These are phyloP conservation scores for Aegle marmelos DNA, from an alignment of 345 rosid genomes.

Conservation along the genomic window DNA sequence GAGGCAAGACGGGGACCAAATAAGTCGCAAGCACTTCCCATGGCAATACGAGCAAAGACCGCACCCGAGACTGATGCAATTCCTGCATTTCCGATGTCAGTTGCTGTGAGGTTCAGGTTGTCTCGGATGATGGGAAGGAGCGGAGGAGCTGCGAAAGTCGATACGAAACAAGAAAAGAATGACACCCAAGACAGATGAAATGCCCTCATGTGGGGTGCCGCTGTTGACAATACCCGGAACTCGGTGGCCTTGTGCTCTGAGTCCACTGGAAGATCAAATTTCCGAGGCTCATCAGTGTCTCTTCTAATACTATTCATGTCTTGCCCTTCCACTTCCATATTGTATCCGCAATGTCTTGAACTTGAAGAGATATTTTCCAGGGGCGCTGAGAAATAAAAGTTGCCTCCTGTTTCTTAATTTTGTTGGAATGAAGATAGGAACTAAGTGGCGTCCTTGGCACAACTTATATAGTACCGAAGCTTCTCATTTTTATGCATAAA, in stretches of 20 bases:
- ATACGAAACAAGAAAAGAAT: constrained; percentile 79
- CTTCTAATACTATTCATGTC: background rate
- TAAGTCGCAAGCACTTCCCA: constrained; percentile 84
- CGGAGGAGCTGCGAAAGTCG: constrained; percentile 88
- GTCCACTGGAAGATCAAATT: constrained; percentile 75
- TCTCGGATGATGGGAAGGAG: constrained; percentile 85
- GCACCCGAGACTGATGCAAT: constrained; percentile 91
- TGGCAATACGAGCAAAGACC: constrained; percentile 71
- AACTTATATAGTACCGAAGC: background rate
- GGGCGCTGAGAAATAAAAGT: background rate
- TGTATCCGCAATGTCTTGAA: background rate
- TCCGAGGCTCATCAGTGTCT: constrained; percentile 19
- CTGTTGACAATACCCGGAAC: constrained; percentile 61
- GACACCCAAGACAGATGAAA: constrained; percentile 89
- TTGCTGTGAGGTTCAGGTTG: constrained; percentile 75
- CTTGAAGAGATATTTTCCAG: background rate
- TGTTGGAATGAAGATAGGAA: background rate
- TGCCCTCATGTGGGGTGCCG: constrained; percentile 84
- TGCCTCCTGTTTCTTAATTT: background rate
- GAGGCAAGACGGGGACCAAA: constrained; percentile 93
- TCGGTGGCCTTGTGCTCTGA: constrained; percentile 74
- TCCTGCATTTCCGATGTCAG: constrained; percentile 87
- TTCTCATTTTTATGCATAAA: background rate
- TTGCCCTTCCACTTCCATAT: constrained; percentile 23
- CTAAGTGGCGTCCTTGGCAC: background rate